phyloP scores from a whole-genome alignment of 2,329 filamentous ascomycete genomes.

The Elsinoe necatrix region DNA sequence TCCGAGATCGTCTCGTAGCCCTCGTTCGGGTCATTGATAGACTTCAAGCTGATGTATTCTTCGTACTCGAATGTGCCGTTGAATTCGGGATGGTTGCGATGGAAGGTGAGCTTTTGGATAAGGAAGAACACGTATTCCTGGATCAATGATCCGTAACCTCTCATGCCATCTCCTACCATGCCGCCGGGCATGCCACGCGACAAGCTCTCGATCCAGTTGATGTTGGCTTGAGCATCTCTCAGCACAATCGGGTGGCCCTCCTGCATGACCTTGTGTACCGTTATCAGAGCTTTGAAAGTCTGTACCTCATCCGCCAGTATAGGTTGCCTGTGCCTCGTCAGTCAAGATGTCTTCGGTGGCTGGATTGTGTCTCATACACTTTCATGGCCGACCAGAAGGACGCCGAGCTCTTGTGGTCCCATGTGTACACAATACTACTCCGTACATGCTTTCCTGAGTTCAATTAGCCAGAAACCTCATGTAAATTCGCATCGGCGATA shows the following conservation, averaged over 20 bases:
- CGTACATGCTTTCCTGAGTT: conserved; percentile 79
- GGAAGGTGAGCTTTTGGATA: conserved; percentile 89
- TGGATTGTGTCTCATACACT: conserved; percentile 55
- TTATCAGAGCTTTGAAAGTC: conserved; percentile 97
- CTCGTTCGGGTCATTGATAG: conserved; percentile 97
- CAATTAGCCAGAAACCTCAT: conserved; percentile 25
- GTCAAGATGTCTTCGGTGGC: conserved; percentile 14
- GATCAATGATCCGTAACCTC: conserved; percentile 80
- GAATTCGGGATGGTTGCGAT: conserved; percentile 93
- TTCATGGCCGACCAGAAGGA: conserved; percentile 99
- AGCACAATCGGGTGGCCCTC: conserved; percentile 86
- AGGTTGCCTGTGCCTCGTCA: conserved; percentile 60
- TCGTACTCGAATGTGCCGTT: conserved; percentile 99
- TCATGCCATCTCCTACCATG: conserved; percentile 67
- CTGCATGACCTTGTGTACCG: conserved; percentile 92
- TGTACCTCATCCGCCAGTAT: conserved; percentile 96
- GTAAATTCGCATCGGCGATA: conserved; percentile 27
- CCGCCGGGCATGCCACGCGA: conserved; percentile 67
- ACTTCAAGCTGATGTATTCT: conserved; percentile 95
- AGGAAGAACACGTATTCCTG: conserved; percentile 95
- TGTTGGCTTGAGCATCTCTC: conserved; percentile 80
- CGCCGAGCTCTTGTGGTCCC: conserved; percentile 93
- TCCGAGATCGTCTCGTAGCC: conserved; percentile 94
- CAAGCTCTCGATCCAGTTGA: conserved; percentile 86
- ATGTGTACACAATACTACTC: conserved; percentile 96